phyloP scores from a whole-genome alignment of 163 green algal species.

The Coccomyxa subellipsoidea region DNA sequence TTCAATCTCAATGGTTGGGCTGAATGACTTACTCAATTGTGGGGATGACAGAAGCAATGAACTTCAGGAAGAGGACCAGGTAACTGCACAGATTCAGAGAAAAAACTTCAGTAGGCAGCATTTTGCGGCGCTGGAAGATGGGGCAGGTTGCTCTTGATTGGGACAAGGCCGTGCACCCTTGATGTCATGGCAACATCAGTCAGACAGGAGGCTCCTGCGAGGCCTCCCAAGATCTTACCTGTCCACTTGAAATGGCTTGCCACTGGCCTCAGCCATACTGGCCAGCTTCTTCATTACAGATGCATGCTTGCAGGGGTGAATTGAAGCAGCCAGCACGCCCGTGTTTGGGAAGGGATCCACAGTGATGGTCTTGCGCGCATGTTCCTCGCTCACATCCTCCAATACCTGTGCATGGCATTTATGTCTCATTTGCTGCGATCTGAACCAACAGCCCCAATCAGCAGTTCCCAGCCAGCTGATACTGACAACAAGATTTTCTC shows the following conservation, averaged over 20 bases:
- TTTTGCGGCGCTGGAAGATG: too few species aligned
- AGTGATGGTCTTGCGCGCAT: slow-evolving; percentile 88
- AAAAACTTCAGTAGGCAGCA: too few species aligned
- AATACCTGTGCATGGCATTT: slow-evolving; percentile 54
- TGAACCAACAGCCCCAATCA: too few species aligned
- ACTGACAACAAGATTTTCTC: too few species aligned
- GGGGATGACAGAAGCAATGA: slow-evolving; percentile 90
- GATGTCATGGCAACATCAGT: too few species aligned
- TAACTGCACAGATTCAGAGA: slow-evolving; percentile 63
- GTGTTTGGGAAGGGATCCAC: slow-evolving; percentile 82
- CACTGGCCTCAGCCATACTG: slow-evolving; percentile 42
- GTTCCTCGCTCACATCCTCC: slow-evolving; percentile 84
- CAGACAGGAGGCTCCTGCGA: too few species aligned
- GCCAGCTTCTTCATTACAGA: slow-evolving; percentile 84
- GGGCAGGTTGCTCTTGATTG: too few species aligned
- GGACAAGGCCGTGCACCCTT: too few species aligned
- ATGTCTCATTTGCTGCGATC: neutral
- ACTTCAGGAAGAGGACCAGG: slow-evolving; percentile 93
- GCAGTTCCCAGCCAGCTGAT: too few species aligned
- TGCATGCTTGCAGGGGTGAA: slow-evolving; percentile 88
- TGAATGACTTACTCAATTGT: slow-evolving; percentile 74
- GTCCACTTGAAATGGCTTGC: slow-evolving; percentile 47
- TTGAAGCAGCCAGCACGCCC: slow-evolving; percentile 60
- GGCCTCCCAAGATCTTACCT: slow-evolving; percentile 9
- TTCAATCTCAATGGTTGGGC: neutral